These are phyloP conservation scores for Mucor velutinosus DNA, from an alignment of 371 early-diverging fungal genomes.

Conservation along the genomic window DNA sequence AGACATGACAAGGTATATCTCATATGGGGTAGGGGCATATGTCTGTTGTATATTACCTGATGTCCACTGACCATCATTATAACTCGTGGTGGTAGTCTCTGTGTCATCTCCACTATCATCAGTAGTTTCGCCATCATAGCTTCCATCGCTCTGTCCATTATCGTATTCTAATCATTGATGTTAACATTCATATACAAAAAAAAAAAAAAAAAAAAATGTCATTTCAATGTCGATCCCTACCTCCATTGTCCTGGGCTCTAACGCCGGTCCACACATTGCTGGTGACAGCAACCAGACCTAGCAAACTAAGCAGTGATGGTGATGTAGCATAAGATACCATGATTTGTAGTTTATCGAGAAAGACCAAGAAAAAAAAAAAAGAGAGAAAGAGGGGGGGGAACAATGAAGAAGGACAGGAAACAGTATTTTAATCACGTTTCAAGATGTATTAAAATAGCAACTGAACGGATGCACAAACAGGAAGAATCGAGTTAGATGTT, in stretches of 20 bases:
- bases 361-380: slow-evolving; percentile 6
- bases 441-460: slow-evolving; percentile 10
- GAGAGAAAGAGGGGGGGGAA: background rate
- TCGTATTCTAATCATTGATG: background rate
- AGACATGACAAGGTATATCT: background rate
- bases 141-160: slow-evolving; percentile 4
- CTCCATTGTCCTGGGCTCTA: slow-evolving; percentile 15
- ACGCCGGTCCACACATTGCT: slow-evolving; percentile 19
- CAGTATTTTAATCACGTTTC: background rate
- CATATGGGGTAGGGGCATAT: background rate
- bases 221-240: background rate
- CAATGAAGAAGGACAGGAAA: background rate
- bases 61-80: slow-evolving; percentile 15
- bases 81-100: background rate
- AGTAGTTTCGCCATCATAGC: background rate
- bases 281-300: slow-evolving; percentile 4
- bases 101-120: background rate
- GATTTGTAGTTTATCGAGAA: background rate
- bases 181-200: background rate
- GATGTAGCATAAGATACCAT: slow-evolving; percentile 9
- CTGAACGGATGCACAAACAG: background rate
- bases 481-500: background rate
- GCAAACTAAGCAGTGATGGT: background rate
- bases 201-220: too few species aligned
- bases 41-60: background rate